phyloP scores from a whole-genome alignment of 495 filamentous ascomycete species.

The Aspergillus nanangensis region DNA sequence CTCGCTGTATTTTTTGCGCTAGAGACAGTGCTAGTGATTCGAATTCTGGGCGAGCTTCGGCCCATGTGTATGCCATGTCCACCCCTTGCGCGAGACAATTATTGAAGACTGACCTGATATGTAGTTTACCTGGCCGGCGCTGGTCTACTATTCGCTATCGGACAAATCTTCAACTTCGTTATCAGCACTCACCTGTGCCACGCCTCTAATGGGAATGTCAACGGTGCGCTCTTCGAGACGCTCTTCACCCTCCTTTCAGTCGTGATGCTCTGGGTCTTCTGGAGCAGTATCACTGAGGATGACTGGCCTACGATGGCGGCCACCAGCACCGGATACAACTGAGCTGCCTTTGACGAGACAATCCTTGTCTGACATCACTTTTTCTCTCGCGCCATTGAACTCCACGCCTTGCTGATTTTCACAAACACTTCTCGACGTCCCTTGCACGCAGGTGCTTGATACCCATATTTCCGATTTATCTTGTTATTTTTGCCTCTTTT shows the following conservation, averaged over 20 bases:
- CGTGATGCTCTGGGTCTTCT: conserved; percentile 84
- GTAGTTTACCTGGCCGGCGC: conserved; percentile 73
- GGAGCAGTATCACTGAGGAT: conserved; percentile 98
- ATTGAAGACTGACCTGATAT: conserved; percentile 1
- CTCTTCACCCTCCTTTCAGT: conserved; percentile 85
- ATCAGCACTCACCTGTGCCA: conserved; percentile 86
- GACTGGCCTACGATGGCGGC: conserved; percentile 78
- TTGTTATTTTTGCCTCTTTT: conserved; percentile 9
- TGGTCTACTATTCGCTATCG: conserved; percentile 77
- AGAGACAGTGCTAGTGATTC: conserved; percentile 76
- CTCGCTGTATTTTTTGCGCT: conserved; percentile 77
- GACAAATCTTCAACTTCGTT: conserved; percentile 93
- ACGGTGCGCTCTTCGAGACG: conserved; percentile 90
- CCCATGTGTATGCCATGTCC: conserved; percentile 70
- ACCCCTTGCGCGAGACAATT: conserved; percentile 4
- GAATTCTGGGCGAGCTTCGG: conserved; percentile 75
- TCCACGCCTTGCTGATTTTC: no score
- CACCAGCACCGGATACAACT: conserved; percentile 40
- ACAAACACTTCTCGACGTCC: conserved; percentile 25
- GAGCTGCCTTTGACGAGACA: no score
- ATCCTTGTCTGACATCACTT: no score
- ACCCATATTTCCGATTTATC: neutral
- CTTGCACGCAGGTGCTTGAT: neutral
- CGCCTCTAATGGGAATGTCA: conserved; percentile 77
- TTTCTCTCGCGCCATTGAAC: no score